Percentiles rank a stretch among this genome's conserved stretches.
phyloP scores from a whole-genome alignment of 1,284 basidiomycete genomes.

The Papiliotrema fonsecae region DNA sequence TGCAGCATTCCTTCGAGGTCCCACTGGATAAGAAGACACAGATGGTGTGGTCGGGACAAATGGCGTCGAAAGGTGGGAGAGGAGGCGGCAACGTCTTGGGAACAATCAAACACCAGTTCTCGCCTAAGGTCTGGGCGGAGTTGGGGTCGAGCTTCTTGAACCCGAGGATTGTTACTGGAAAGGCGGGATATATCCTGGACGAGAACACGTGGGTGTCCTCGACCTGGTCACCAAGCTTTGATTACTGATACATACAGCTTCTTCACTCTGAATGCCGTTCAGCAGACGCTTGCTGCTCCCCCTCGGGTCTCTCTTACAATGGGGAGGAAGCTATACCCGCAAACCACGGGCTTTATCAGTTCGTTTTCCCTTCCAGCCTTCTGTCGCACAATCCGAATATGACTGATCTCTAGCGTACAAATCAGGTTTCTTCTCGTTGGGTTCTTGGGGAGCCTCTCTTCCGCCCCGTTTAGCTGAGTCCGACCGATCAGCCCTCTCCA shows the following conservation, averaged over 20 bases:
- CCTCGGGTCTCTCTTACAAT: conserved; percentile 50
- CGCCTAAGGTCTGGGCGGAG: conserved; percentile 47
- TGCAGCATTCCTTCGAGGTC: conserved; percentile 48
- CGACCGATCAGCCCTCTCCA: conserved; percentile 35
- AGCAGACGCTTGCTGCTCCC: conserved; percentile 34
- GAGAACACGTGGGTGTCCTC: conserved; percentile 42
- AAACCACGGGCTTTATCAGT: conserved; percentile 47
- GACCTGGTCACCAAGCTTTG: background rate
- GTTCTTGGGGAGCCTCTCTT: conserved; percentile 46
- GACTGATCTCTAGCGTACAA: conserved; percentile 32
- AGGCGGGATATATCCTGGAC: conserved; percentile 50
- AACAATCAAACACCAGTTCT: conserved; percentile 51
- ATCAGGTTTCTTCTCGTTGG: conserved; percentile 48
- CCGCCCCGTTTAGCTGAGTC: conserved; percentile 15
- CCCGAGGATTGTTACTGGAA: conserved; percentile 48
- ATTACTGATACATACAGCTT: conserved; percentile 17
- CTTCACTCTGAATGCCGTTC: conserved; percentile 42
- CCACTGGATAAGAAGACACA: conserved; percentile 37
- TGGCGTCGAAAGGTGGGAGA: conserved; percentile 43
- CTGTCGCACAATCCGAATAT: background rate
- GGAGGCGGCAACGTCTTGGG: conserved; percentile 52
- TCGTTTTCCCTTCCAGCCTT: conserved; percentile 6
- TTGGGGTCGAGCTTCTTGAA: conserved; percentile 43
- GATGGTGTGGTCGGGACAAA: conserved; percentile 43
- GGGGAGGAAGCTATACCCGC: conserved; percentile 47